These are phyloP conservation scores for Huntiella bhutanensis DNA, from an alignment of 2,329 filamentous ascomycete genomes.

Conservation along the genomic window DNA sequence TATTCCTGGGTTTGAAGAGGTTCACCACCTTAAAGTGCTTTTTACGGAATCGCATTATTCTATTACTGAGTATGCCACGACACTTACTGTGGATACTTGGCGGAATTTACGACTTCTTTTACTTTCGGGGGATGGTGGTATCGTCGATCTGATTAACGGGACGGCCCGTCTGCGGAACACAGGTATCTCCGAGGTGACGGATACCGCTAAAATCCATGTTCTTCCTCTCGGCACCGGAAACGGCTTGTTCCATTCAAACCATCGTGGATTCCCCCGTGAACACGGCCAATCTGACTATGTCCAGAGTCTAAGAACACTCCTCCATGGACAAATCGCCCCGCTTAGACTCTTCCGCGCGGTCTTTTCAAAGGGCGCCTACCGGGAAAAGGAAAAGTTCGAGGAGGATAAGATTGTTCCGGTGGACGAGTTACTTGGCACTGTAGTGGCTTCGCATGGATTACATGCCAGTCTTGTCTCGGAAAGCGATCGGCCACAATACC, in stretches of 20 bases:
- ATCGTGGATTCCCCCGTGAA: conserved; percentile 34
- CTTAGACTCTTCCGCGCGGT: conserved; percentile 44
- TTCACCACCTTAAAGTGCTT: conserved; percentile 30
- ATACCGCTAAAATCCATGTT: conserved; percentile 28
- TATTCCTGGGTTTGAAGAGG: conserved; percentile 9
- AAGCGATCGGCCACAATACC: conserved; percentile 68
- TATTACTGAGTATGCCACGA: conserved; percentile 42
- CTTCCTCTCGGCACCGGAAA: conserved; percentile 48
- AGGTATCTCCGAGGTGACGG: background rate
- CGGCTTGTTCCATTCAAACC: conserved; percentile 42
- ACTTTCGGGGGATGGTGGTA: conserved; percentile 71
- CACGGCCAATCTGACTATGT: conserved; percentile 24
- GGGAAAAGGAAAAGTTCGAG: conserved; percentile 19
- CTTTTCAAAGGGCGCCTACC: conserved; percentile 39
- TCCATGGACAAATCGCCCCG: conserved; percentile 32
- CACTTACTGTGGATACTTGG: conserved; percentile 15
- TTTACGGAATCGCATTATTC: conserved; percentile 44
- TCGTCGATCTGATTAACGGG: conserved; percentile 65
- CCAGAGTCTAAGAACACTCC: conserved; percentile 36
- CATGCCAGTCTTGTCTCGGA: conserved; percentile 80
- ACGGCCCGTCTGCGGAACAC: background rate
- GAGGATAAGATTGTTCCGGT: conserved; percentile 17
- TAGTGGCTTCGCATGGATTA: conserved; percentile 79
- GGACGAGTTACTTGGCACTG: conserved; percentile 45
- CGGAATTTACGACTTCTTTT: conserved; percentile 44